Base-by-base conservation (phyloP, 2,329 filamentous ascomycete species). In the Colletotrichum shisoi region DNA sequence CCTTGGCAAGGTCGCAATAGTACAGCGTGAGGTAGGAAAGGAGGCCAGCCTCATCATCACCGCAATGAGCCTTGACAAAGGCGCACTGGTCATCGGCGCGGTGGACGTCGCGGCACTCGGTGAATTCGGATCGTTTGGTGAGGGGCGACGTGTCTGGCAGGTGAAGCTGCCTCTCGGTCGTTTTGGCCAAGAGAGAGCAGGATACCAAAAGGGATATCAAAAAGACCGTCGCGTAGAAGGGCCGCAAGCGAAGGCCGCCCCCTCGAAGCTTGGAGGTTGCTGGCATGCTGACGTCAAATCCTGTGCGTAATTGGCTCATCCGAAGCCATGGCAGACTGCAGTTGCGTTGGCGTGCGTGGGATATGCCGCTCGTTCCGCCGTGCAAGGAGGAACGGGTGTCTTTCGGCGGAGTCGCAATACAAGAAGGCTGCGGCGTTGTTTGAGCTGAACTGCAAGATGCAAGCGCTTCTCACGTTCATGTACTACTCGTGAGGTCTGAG, bases 11-110 rank as follows among this genome's bases (percentile, higher is more conserved):
- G 49, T 82, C 81, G 83, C 95, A 99, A 79, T 97, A 99, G 82
- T 97, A 99, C 62, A 98, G 83, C 21, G 89, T 85, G 53, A 98
- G 86, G 79, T 99, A 99, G 31, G 92, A 91, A 65, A 97, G 81
- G 69, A 98, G 86, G 37, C 95, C 94, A 61, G 94, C 91, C 79
- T 97, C 92, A 76, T 97, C 93, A 73, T 96, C 93, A 40, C 85
- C 83, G 78, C 95, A 99, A 77, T 97, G 91, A 63, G 84, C 83
- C 71, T 84, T 87, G 65, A 98, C 88, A 78, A 95, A 98, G 71
- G 89, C 88, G 81, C 95, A 99, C 80, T 97, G 88, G 76, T 99
- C 91, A 67, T 83, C 74, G 59, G 89, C 90, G 54, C 86, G 79
- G 77, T 95, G 92, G 62, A 99, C 92, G 40, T 91, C 81, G 67